Percentiles rank a stretch among this genome's conserved stretches.
Evolutionary conservation across 305 asterid genomes (phyloP).

Genomic region (Coffea humblotiana): DNA sequence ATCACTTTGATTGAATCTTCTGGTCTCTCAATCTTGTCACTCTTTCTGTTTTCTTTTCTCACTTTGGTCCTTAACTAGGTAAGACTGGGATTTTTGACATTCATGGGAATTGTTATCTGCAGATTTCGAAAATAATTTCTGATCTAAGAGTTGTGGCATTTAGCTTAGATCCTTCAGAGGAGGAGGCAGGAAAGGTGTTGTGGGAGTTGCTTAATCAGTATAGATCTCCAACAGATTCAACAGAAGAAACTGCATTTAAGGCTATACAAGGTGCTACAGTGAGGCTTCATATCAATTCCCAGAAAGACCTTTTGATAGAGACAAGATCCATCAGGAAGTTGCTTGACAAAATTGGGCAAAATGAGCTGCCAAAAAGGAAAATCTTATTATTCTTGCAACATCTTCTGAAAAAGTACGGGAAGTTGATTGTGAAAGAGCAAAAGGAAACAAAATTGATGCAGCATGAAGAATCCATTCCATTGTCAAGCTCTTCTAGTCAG

Average conservation of each 20-base stretch:
- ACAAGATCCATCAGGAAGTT: conserved; percentile 62
- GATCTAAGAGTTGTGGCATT: conserved; percentile 54
- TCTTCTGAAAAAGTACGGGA: conserved; percentile 61
- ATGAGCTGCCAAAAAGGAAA: conserved; percentile 46
- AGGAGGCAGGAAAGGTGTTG: conserved; percentile 66
- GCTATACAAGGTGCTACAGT: conserved; percentile 48
- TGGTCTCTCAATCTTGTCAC: not conserved
- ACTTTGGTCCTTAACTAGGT: not conserved
- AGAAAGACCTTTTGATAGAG: conserved; percentile 59
- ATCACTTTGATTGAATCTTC: not conserved
- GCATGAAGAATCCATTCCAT: conserved; percentile 31
- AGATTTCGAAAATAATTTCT: conserved; percentile 64
- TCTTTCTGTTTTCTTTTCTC: not conserved
- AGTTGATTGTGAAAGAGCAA: conserved; percentile 35
- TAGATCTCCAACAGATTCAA: conserved; percentile 44
- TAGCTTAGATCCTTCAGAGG: conserved; percentile 69
- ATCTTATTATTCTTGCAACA: conserved; percentile 53
- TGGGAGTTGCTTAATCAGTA: conserved; percentile 56
- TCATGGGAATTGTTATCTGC: conserved; percentile 26
- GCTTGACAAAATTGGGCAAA: conserved; percentile 46
- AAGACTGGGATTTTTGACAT: conserved; percentile 13
- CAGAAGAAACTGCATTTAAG: conserved; percentile 45
- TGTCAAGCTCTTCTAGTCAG: conserved; percentile 27
- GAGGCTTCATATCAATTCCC: conserved; percentile 65
- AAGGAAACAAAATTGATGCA: conserved; percentile 26